These are phyloP conservation scores for Lachnellula arida DNA, from an alignment of 2,329 filamentous ascomycete genomes.

Conservation along the genomic window DNA sequence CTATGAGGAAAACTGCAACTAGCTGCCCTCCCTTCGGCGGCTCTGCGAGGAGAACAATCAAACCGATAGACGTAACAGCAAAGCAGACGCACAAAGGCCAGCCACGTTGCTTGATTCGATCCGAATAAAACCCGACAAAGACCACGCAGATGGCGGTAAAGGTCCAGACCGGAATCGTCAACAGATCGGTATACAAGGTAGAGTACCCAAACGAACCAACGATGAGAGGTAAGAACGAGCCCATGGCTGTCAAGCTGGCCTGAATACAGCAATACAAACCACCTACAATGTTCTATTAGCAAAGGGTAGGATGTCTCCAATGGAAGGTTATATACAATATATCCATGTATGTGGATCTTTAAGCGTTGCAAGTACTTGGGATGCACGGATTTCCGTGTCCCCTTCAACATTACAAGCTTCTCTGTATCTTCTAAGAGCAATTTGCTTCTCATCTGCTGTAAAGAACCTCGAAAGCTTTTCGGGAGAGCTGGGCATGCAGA, in stretches of 20 bases:
- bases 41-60: neutral
- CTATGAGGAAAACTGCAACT: neutral
- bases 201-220: too few species aligned
- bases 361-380: too few species aligned
- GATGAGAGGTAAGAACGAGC: too few species aligned
- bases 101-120: too few species aligned
- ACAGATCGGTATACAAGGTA: too few species aligned
- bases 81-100: neutral
- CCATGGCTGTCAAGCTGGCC: too few species aligned
- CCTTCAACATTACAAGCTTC: neutral
- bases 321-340: neutral
- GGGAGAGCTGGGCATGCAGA: neutral
- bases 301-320: too few species aligned
- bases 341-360: neutral
- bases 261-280: too few species aligned
- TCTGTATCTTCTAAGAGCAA: neutral
- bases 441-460: neutral
- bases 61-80: neutral
- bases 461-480: neutral
- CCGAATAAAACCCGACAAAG: too few species aligned
- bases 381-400: neutral
- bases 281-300: too few species aligned
- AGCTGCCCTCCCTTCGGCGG: neutral
- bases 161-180: too few species aligned
- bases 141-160: too few species aligned